Percentiles rank a stretch among this genome's conserved stretches.
Conservation (phyloP, 2,329 filamentous ascomycete genomes). For the Bisporella sp. region DNA sequence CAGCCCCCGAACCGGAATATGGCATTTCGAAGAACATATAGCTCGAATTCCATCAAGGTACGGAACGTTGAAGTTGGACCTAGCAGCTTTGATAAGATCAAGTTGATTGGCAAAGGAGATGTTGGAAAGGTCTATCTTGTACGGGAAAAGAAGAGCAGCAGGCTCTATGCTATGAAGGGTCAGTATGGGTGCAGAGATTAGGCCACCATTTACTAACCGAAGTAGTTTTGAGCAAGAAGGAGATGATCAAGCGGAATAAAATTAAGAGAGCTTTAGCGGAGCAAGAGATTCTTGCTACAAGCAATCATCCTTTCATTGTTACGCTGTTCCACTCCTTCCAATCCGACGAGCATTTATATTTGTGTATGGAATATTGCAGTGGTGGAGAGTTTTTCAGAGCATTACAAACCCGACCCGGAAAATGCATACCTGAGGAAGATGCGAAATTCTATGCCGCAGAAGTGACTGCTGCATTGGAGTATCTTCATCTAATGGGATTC, state of each 20-base stretch:
- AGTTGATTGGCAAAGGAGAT: slow-evolving; percentile 97
- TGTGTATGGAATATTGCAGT: slow-evolving; percentile 99
- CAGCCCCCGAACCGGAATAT: slow-evolving; percentile 62
- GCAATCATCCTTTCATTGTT: slow-evolving; percentile 98
- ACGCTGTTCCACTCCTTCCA: slow-evolving; percentile 99
- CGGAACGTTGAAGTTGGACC: slow-evolving; percentile 94
- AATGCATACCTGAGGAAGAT: slow-evolving; percentile 95
- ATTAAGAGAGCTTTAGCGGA: slow-evolving; percentile 97
- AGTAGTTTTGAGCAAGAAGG: slow-evolving; percentile 94
- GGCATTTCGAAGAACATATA: slow-evolving; percentile 90
- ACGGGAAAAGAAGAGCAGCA: slow-evolving; percentile 91
- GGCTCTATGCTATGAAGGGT: slow-evolving; percentile 99
- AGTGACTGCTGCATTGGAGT: slow-evolving; percentile 92
- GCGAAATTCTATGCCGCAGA: slow-evolving; percentile 96
- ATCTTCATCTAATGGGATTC: slow-evolving; percentile 97
- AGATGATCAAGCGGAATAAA: slow-evolving; percentile 99
- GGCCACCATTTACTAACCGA: slow-evolving; percentile 18
- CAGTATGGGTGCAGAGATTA: slow-evolving; percentile 24
- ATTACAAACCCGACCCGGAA: slow-evolving; percentile 90
- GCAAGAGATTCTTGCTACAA: slow-evolving; percentile 95
- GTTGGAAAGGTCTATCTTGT: slow-evolving; percentile 98
- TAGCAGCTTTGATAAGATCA: slow-evolving; percentile 98
- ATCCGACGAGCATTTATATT: slow-evolving; percentile 94
- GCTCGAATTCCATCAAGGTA: slow-evolving; percentile 98
- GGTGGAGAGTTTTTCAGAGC: slow-evolving; percentile 98